These are phyloP conservation scores for Grosmannia huntii DNA, from an alignment of 2,329 filamentous ascomycete species.

Conservation along the genomic window DNA sequence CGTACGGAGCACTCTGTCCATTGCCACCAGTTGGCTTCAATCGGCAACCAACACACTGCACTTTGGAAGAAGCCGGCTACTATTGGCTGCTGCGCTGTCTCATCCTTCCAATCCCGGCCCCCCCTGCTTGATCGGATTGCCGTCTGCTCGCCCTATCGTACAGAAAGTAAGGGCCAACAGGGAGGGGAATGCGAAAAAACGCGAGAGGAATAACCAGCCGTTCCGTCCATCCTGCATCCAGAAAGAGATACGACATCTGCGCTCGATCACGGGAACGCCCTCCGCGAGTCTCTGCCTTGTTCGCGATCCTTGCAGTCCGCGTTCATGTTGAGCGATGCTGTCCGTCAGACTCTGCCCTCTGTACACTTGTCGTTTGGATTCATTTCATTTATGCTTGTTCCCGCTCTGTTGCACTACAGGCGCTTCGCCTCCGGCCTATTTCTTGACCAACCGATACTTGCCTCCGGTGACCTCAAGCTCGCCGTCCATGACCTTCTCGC, in stretches of 20 bases:
- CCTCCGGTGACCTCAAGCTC: constrained; percentile 57
- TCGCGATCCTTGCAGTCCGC: too few species aligned
- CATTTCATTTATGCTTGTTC: background rate
- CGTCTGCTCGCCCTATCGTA: background rate
- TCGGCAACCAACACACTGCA: background rate
- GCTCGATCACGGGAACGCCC: background rate
- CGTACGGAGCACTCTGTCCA: too few species aligned
- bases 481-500: constrained; percentile 60
- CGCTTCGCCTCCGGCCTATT: constrained; percentile 20
- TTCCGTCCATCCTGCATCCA: background rate
- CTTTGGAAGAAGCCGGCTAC: background rate
- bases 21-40: too few species aligned
- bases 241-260: background rate
- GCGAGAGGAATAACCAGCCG: background rate
- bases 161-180: background rate
- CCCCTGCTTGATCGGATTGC: background rate
- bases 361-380: background rate
- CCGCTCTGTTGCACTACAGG: background rate
- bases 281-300: too few species aligned
- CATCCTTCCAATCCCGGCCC: background rate
- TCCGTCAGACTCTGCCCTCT: background rate
- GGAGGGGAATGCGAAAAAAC: background rate
- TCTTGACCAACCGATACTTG: constrained; percentile 55
- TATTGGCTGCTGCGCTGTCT: background rate
- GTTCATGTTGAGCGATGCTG: background rate